Conservation (phyloP, 306 rosid genomes). For the Crotalaria pallida region DNA sequence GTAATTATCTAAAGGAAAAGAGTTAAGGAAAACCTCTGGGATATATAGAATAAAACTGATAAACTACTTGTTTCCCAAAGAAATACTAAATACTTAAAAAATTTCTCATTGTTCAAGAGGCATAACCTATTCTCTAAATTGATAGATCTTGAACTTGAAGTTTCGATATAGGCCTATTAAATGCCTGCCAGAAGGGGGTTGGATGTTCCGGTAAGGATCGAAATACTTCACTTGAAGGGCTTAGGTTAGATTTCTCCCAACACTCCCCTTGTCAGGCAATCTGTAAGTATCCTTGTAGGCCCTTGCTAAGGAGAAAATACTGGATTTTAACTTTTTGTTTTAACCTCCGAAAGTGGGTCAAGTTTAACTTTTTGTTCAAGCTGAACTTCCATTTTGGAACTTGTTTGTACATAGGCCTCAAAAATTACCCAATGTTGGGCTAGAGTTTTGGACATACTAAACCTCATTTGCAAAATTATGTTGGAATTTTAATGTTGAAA, state of each 20-base stretch:
- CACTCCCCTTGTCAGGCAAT: background rate
- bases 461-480: background rate
- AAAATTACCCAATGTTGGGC: background rate
- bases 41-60: background rate
- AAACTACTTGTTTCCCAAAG: background rate
- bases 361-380: background rate
- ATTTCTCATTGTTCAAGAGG: background rate
- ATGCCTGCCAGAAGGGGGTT: background rate
- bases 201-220: background rate
- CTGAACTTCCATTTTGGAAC: background rate
- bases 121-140: background rate
- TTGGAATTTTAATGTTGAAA: background rate
- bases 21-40: background rate
- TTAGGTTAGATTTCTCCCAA: background rate
- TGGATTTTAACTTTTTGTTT: too few species aligned
- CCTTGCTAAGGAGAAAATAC: background rate
- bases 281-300: background rate
- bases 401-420: background rate
- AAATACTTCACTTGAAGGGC: background rate
- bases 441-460: background rate
- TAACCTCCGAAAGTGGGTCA: background rate
- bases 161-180: background rate
- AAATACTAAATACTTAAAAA: too few species aligned
- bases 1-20: background rate
- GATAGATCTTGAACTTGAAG: background rate